phyloP scores from a whole-genome alignment of 306 rosid species.

The Fagus crenata region DNA sequence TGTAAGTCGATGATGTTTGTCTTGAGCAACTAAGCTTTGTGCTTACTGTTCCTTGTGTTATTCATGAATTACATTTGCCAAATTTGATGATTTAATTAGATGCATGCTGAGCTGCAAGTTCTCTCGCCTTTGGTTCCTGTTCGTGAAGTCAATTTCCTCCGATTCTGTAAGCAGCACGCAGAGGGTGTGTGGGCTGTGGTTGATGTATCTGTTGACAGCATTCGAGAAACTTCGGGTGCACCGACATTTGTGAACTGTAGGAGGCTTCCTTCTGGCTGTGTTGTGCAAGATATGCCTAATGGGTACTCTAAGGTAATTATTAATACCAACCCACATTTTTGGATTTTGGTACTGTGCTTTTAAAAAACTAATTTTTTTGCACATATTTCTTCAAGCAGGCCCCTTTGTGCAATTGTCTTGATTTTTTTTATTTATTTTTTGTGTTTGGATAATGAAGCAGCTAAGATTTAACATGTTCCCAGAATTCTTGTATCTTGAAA shows the following conservation, averaged over 20 bases:
- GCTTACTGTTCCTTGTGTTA: neutral
- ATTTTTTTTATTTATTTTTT: neutral
- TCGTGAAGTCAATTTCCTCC: constrained; percentile 71
- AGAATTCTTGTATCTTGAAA: neutral
- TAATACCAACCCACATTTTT: neutral
- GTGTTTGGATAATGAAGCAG: neutral
- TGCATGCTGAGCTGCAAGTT: constrained; percentile 96
- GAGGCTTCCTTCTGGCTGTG: constrained; percentile 96
- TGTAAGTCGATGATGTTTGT: constrained; percentile 36
- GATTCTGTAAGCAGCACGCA: constrained; percentile 95
- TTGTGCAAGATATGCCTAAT: constrained; percentile 98
- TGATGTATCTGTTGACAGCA: constrained; percentile 68
- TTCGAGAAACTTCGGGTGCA: constrained; percentile 57
- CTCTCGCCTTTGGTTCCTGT: constrained; percentile 91
- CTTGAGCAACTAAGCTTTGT: neutral
- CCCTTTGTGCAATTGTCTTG: too few species aligned
- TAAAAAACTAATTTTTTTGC: neutral
- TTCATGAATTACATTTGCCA: neutral
- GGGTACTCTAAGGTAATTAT: constrained; percentile 88
- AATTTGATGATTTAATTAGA: constrained; percentile 35
- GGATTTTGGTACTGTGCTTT: too few species aligned
- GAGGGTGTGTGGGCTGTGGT: constrained; percentile 98
- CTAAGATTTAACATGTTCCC: neutral
- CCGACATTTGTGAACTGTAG: constrained; percentile 59
- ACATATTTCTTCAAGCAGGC: neutral